Conservation (phyloP, 768 basidiomycete species). For the Termitomyces eurrhizus region DNA sequence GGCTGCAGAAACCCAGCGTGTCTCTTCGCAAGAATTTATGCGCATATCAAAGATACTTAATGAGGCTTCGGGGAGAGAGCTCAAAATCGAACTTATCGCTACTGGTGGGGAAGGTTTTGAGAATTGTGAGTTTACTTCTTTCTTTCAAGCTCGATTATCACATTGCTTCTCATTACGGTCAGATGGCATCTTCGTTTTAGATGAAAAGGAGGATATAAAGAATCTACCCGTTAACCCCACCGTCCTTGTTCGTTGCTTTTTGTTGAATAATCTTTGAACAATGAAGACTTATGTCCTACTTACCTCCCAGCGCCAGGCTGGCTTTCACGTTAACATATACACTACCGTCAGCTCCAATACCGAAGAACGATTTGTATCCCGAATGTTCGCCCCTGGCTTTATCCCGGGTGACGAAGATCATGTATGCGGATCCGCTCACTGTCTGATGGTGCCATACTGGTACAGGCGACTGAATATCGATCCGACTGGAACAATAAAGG, state of each 20-base stretch:
- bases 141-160: not conserved
- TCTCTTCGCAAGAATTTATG: constrained; percentile 26
- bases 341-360: constrained; percentile 30
- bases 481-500: constrained; percentile 27
- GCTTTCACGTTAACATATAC: constrained; percentile 33
- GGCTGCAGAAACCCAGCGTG: constrained; percentile 18
- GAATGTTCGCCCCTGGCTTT: constrained; percentile 42
- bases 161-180: not conserved
- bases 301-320: constrained; percentile 24
- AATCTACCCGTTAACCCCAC: constrained; percentile 6
- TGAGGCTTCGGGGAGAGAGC: constrained; percentile 35
- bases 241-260: constrained; percentile 3
- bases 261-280: not conserved
- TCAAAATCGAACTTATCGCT: constrained; percentile 33
- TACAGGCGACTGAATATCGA: constrained; percentile 27
- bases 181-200: constrained; percentile 41
- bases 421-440: constrained; percentile 49
- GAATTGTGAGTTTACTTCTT: constrained; percentile 22
- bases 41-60: constrained; percentile 26
- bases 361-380: constrained; percentile 39
- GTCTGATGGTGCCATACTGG: constrained; percentile 41
- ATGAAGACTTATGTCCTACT: not conserved
- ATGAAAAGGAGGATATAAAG: constrained; percentile 21
- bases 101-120: constrained; percentile 30
- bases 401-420: constrained; percentile 17